Conservation (phyloP, 768 basidiomycete species). For the Termitomyces bulborhizus region DNA sequence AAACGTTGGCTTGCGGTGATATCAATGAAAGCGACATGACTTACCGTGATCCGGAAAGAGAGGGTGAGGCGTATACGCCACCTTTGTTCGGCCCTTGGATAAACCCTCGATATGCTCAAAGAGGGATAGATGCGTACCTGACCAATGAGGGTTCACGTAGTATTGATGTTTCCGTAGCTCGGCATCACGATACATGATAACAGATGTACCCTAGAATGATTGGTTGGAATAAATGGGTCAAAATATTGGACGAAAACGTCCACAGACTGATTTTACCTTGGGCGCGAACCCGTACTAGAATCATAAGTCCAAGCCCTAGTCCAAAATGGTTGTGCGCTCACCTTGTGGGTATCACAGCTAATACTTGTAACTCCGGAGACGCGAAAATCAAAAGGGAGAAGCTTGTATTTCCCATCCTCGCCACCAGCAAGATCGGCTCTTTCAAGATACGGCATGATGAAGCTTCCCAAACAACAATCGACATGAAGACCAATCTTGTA, state of each 20-base stretch:
- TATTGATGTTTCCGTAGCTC: constrained; percentile 80
- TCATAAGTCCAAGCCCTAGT: constrained; percentile 3
- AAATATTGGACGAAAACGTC: neutral
- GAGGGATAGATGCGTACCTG: constrained; percentile 36
- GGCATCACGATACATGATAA: constrained; percentile 87
- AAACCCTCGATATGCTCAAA: neutral
- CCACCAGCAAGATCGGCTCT: constrained; percentile 63
- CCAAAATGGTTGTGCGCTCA: constrained; percentile 17
- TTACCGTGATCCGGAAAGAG: constrained; percentile 85
- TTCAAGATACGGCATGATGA: constrained; percentile 91
- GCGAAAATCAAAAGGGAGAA: constrained; percentile 82
- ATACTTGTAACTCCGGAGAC: constrained; percentile 90
- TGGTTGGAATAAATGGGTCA: neutral
- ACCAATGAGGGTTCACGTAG: constrained; percentile 78
- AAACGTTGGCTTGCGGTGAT: neutral
- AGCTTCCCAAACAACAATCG: constrained; percentile 91
- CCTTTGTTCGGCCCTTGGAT: constrained; percentile 31
- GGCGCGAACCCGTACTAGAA: constrained; percentile 87
- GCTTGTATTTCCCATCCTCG: constrained; percentile 44
- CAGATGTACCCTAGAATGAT: constrained; percentile 68
- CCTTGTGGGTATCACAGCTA: constrained; percentile 96
- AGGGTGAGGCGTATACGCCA: constrained; percentile 87
- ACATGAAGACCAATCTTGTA: constrained; percentile 87
- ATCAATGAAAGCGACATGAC: constrained; percentile 11
- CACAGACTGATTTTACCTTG: constrained; percentile 45